Percentiles rank a stretch among this genome's conserved stretches.
These are phyloP conservation scores for Simplicillium sp. DNA, from an alignment of 2,329 filamentous ascomycete genomes.

Conservation along the genomic window DNA sequence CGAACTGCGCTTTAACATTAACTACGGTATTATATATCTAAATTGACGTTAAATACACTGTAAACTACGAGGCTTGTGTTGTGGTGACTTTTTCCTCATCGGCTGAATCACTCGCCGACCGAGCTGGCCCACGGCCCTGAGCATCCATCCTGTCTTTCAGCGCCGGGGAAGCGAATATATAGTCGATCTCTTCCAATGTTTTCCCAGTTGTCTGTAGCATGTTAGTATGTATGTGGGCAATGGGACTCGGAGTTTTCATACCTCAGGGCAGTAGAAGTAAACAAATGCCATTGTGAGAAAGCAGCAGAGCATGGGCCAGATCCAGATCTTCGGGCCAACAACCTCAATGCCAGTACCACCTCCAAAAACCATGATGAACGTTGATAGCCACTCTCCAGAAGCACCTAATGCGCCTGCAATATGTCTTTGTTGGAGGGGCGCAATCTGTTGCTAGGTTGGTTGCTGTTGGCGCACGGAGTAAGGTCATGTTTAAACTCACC, in stretches of 20 bases:
- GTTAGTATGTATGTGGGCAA: background rate
- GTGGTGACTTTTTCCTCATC: background rate
- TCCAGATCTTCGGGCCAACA: constrained; percentile 1
- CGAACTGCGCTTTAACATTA: no score
- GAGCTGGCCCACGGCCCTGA: background rate
- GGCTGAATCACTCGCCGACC: background rate
- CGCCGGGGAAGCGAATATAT: background rate
- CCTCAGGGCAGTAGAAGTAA: constrained; percentile 1
- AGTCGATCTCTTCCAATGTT: constrained; percentile 1
- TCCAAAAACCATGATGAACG: constrained; percentile 3
- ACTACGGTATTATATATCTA: no score
- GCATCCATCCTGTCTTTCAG: background rate
- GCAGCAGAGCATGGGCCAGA: constrained; percentile 1
- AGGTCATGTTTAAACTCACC: no score
- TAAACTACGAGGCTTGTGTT: no score
- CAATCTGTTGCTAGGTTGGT: no score
- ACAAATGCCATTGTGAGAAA: constrained; percentile 2
- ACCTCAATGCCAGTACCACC: background rate
- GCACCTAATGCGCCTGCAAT: constrained; percentile 1
- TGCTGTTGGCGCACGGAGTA: no score
- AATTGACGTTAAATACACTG: no score
- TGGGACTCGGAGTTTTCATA: background rate
- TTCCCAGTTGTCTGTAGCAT: background rate
- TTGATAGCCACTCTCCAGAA: constrained; percentile 1
- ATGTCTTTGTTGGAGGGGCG: background rate